Evolutionary conservation across 129 eudicot genomes (phyloP).

Genomic region (Saussurea involucrata): DNA sequence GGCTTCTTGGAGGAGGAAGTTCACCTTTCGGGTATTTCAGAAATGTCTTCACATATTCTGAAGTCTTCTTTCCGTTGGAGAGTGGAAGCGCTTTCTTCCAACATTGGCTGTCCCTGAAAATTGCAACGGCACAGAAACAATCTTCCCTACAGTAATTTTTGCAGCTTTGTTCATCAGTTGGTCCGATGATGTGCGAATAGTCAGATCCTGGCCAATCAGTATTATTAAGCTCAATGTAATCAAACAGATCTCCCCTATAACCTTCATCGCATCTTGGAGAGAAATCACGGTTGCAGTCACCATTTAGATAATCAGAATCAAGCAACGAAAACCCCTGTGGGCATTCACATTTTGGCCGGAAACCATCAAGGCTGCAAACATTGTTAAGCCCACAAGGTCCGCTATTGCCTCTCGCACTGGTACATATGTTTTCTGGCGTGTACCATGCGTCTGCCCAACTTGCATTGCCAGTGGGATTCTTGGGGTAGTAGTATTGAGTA

Average conservation of each 20-base stretch:
- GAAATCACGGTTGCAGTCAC: constrained; percentile 52
- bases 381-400: constrained; percentile 67
- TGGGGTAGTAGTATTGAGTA: constrained; percentile 35
- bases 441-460: constrained; percentile 15
- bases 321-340: constrained; percentile 42
- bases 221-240: constrained; percentile 14
- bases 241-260: background rate
- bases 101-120: constrained; percentile 28
- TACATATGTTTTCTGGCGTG: constrained; percentile 41
- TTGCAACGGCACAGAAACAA: constrained; percentile 55
- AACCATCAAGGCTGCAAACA: constrained; percentile 39
- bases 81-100: constrained; percentile 50
- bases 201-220: constrained; percentile 48
- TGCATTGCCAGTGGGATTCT: background rate
- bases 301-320: constrained; percentile 36
- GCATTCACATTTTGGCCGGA: constrained; percentile 53
- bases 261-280: constrained; percentile 28
- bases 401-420: constrained; percentile 20
- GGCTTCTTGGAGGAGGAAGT: background rate
- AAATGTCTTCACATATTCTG: constrained; percentile 14
- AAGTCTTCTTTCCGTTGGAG: constrained; percentile 16
- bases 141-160: constrained; percentile 34
- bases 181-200: constrained; percentile 18
- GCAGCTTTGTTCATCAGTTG: constrained; percentile 18
- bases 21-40: constrained; percentile 31